A percentile compares a stretch with the other conserved stretches of the same genome.
These are phyloP conservation scores for Solanum appendiculatum DNA, from an alignment of 257 asterid genomes.

Conservation along the genomic window DNA sequence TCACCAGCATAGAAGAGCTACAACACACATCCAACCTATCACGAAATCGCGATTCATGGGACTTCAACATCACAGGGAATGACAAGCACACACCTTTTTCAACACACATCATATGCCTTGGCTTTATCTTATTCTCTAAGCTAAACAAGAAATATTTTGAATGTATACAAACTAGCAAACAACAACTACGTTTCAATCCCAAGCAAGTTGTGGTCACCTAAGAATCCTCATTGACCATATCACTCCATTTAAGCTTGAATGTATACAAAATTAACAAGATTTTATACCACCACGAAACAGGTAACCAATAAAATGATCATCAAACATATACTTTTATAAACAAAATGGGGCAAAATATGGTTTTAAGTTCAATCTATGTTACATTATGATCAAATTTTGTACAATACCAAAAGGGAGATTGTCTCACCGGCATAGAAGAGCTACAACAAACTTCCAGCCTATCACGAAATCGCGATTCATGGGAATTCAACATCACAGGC, in stretches of 20 bases:
- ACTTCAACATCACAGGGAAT: too few relatives aligned
- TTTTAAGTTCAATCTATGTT: not conserved
- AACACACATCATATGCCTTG: constrained; percentile 63
- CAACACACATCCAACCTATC: constrained; percentile 63
- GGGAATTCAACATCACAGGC: constrained; percentile 64
- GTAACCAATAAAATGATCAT: not conserved
- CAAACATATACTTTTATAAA: not conserved
- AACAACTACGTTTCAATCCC: not conserved
- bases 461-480: constrained; percentile 39
- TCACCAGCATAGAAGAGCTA: constrained; percentile 59
- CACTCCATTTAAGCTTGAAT: not conserved
- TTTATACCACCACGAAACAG: not conserved
- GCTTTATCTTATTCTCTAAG: constrained; percentile 68
- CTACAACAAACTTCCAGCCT: constrained; percentile 59
- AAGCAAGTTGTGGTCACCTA: not conserved
- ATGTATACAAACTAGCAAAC: not conserved
- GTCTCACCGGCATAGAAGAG: constrained; percentile 61
- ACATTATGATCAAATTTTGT: constrained; percentile 23
- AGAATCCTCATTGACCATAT: not conserved
- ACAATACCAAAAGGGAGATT: constrained; percentile 62
- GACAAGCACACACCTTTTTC: constrained; percentile 65
- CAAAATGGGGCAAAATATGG: not conserved
- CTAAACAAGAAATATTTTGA: too few relatives aligned
- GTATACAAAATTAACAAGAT: not conserved
- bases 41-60: constrained; percentile 35